Base-by-base conservation (phyloP, 805 yeast genomes). In the Torulaspora microellipsoides region DNA sequence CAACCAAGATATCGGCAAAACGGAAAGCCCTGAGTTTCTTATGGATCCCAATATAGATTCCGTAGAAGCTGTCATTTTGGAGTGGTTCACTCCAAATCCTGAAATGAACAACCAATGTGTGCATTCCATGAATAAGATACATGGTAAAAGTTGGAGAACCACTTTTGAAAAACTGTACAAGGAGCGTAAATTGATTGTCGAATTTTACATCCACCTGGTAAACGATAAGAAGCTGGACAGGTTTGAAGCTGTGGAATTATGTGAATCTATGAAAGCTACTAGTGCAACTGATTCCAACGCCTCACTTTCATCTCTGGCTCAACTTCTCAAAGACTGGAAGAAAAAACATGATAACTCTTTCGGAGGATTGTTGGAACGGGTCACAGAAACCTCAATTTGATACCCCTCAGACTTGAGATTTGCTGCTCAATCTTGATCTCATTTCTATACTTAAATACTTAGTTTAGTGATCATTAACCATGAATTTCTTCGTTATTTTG, bases 81-180 rank as follows among this genome's bases (percentile, higher is more conserved):
- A 62, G 47, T 62, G 66, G 66, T 62, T 61, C 31, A 58, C 64
- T 8, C 67, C 67, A 17, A 61, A 61, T 38, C 59, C 64, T 2
- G 40, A 50, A 2, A 43, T 48, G 52, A 42, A 45, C 10, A 50
- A 56, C 30, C 55, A 62, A 38, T 62, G 64, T 34, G 57, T 62
- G 2, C 66, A 61, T 40, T 53, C 62, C 2, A 59, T 61, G 64
- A 62, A 62, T 39, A 59, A 58, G 36, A 45, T 43, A 17, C 46
- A 47, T 20, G 60, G 55, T 27, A 61, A 59, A 31, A 43, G 49
- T 4, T 62, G 67, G 67, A 58, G 66, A 42, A 12, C 33, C 8
- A 48, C 43, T 9, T 48, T 49, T 23, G 54, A 56, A 30, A 8
- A 45, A 2, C 43, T 61, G 8, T 62, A 61, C 43, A 56, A 51